Conservation (phyloP, 2,329 filamentous ascomycete genomes). For the Scedosporium aurantiacum region DNA sequence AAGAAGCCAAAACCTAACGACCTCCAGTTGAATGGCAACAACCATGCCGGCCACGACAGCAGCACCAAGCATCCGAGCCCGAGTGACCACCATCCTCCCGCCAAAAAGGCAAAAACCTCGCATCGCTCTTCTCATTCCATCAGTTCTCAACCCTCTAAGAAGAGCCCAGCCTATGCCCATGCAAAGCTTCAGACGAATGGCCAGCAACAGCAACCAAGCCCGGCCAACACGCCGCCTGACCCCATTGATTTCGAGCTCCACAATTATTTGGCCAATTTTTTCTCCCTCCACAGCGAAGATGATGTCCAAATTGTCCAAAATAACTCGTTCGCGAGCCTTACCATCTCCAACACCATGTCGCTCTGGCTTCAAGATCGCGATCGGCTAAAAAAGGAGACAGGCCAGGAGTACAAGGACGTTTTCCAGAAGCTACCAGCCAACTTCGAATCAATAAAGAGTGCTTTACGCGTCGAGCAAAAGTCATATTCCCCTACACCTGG, state of each 20-base stretch:
- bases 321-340: conserved; percentile 69
- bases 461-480: conserved; percentile 40
- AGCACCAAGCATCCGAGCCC: conserved; percentile 33
- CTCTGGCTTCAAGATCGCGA: conserved; percentile 68
- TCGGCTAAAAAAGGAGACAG: conserved; percentile 55
- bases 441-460: conserved; percentile 29
- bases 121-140: conserved; percentile 72
- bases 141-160: conserved; percentile 54
- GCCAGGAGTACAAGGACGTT: conserved; percentile 54
- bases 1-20: conserved; percentile 72
- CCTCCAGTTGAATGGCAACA: conserved; percentile 56
- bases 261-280: conserved; percentile 64
- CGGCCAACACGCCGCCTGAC: conserved; percentile 63
- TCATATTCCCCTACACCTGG: conserved; percentile 35
- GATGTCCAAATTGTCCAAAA: conserved; percentile 50
- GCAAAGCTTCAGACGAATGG: conserved; percentile 18
- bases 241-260: conserved; percentile 53
- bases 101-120: conserved; percentile 72
- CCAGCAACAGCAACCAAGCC: conserved; percentile 50
- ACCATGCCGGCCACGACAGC: conserved; percentile 42
- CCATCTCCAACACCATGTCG: conserved; percentile 62
- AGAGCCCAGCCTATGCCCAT: conserved; percentile 44
- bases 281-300: conserved; percentile 58
- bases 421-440: conserved; percentile 45
- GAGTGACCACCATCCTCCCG: conserved; percentile 34